Evolutionary conservation across 176 grass and related monocot genomes (phyloP).

Genomic region (Poa pratensis): DNA sequence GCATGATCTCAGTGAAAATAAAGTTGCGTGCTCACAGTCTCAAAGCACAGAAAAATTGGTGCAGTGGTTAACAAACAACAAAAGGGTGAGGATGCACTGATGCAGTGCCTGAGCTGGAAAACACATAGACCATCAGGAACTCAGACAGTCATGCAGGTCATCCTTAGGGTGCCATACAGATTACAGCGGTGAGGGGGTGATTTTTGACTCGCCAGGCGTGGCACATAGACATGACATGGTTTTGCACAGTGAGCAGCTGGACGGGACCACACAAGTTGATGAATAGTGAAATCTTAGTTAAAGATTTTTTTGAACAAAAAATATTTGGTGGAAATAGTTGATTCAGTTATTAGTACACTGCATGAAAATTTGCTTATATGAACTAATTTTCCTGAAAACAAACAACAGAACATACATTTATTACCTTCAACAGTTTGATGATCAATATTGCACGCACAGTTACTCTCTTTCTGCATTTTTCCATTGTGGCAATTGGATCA

Average conservation of each 20-base stretch:
- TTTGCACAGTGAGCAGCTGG: not conserved
- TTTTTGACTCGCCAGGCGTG: not conserved
- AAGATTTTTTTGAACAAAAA: not conserved
- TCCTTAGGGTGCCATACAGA: not conserved
- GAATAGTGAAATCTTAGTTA: not conserved
- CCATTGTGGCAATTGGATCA: not conserved
- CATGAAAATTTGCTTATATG: not conserved
- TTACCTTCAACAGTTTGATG: slow-evolving; percentile 32
- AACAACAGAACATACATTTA: not conserved
- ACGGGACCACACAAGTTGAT: not conserved
- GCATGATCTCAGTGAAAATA: not conserved
- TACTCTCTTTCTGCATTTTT: not conserved
- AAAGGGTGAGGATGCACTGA: not conserved
- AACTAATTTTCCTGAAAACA: not conserved
- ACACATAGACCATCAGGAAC: not conserved
- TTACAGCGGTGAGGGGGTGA: too few species aligned
- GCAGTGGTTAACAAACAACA: not conserved
- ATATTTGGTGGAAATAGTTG: not conserved
- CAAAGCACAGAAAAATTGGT: not conserved
- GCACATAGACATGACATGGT: not conserved
- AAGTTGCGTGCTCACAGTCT: not conserved
- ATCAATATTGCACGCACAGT: not conserved
- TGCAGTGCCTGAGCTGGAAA: not conserved
- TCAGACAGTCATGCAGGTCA: not conserved
- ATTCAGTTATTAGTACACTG: not conserved